Evolutionary conservation across 139 green algal species (phyloP).

Genomic region (Edaphochlamys debaryana): DNA sequence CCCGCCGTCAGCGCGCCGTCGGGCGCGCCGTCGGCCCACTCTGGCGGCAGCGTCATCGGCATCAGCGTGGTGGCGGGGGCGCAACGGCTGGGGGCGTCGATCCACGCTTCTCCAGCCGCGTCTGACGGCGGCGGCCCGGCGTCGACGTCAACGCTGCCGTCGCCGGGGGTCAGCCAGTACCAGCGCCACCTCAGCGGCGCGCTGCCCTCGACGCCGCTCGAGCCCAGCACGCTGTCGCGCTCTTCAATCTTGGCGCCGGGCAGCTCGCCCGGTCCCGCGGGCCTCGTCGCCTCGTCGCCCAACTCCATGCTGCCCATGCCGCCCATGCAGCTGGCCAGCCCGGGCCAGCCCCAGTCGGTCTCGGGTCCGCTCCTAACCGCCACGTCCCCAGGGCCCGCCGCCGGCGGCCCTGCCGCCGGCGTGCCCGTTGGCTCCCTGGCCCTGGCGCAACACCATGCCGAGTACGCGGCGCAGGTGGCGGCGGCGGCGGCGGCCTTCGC

Average conservation of each 20-base stretch:
- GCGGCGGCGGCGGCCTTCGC: conserved; percentile 11
- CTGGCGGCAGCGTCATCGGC: not conserved
- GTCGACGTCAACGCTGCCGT: too few relatives aligned
- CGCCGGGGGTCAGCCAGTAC: too few relatives aligned
- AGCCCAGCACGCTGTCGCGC: too few relatives aligned
- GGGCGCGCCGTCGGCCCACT: not conserved
- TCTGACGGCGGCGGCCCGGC: not conserved
- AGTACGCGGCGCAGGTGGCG: conserved; percentile 6
- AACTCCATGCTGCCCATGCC: not conserved
- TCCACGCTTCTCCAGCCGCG: not conserved
- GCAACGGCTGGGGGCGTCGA: not conserved
- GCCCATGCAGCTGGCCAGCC: not conserved
- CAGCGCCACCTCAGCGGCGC: too few relatives aligned
- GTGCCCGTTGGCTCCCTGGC: too few relatives aligned
- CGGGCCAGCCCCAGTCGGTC: not conserved
- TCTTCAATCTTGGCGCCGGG: too few relatives aligned
- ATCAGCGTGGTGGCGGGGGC: not conserved
- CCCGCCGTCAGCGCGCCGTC: too few relatives aligned
- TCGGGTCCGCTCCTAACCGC: not conserved
- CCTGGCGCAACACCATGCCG: conserved; percentile 9
- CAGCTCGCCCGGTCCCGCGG: too few relatives aligned
- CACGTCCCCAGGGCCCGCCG: too few relatives aligned
- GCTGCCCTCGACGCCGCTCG: too few relatives aligned
- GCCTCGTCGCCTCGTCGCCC: too few relatives aligned
- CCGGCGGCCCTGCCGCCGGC: not conserved